These are phyloP conservation scores for Phytophthora agathidicida DNA, from an alignment of 352 stramenopile species.

Conservation along the genomic window DNA sequence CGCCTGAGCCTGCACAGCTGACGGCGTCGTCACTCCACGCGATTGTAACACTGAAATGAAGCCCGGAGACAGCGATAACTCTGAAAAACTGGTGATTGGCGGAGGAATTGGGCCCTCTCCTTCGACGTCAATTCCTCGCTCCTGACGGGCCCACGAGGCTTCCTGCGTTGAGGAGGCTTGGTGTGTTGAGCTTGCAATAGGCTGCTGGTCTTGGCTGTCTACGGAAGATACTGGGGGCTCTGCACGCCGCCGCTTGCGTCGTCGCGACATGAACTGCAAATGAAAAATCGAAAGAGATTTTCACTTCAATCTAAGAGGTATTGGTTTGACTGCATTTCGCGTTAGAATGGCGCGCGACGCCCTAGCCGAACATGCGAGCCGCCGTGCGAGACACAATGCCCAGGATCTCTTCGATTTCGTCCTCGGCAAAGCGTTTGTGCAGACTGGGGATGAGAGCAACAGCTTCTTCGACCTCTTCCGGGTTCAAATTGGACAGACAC, in stretches of 20 bases:
- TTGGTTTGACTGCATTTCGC: slow-evolving; percentile 17
- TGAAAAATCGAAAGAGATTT: too few species aligned
- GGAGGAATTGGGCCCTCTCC: slow-evolving; percentile 33
- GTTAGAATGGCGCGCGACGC: slow-evolving; percentile 8
- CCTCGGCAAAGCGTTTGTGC: slow-evolving; percentile 87
- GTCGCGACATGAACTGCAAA: too few species aligned
- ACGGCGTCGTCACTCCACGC: slow-evolving; percentile 86
- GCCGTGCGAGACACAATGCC: slow-evolving; percentile 88
- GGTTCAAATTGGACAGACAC: slow-evolving; percentile 91
- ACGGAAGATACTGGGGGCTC: slow-evolving; percentile 6
- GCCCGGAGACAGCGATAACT: slow-evolving; percentile 36
- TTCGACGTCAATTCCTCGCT: slow-evolving; percentile 53
- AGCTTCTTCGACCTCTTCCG: slow-evolving; percentile 89
- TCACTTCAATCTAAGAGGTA: too few species aligned
- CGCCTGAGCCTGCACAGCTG: slow-evolving; percentile 96
- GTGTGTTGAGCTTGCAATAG: background rate
- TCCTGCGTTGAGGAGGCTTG: slow-evolving; percentile 38
- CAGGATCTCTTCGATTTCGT: slow-evolving; percentile 92
- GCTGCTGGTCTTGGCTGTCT: background rate
- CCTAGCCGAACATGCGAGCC: slow-evolving; percentile 85
- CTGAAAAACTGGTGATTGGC: slow-evolving; percentile 42
- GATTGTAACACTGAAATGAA: slow-evolving; percentile 33
- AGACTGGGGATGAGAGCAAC: slow-evolving; percentile 89
- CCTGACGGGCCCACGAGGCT: slow-evolving; percentile 51
- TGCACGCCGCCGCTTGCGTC: slow-evolving; percentile 45